A percentile compares a stretch with the other conserved stretches of the same genome.
These are phyloP conservation scores for Pseudocercospora eumusae DNA, from an alignment of 2,329 filamentous ascomycete species.

Conservation along the genomic window DNA sequence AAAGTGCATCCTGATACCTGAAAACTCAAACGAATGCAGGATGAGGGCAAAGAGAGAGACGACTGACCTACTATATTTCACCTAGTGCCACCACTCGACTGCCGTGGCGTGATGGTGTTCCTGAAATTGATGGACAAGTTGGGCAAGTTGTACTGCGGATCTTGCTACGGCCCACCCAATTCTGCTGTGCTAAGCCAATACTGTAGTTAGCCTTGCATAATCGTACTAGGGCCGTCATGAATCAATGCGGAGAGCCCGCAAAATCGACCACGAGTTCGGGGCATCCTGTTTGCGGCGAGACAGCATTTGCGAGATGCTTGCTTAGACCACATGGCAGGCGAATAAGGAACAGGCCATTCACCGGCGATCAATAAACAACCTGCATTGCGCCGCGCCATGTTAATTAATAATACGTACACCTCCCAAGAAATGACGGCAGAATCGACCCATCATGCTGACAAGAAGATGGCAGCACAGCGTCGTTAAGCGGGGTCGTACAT, in stretches of 20 bases:
- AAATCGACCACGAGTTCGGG: neutral
- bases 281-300: neutral
- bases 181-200: neutral
- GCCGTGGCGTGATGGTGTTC: slow-evolving; percentile 2
- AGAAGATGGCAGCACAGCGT: neutral
- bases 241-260: slow-evolving; percentile 5
- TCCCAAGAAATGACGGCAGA: neutral
- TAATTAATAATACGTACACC: neutral
- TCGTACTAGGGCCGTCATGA: neutral
- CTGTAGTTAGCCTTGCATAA: slow-evolving; percentile 5
- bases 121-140: slow-evolving; percentile 4
- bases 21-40: neutral
- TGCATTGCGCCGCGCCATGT: neutral
- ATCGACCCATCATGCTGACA: neutral
- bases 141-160: slow-evolving; percentile 4
- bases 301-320: neutral
- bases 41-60: neutral
- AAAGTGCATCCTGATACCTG: slow-evolving; percentile 28
- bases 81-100: neutral
- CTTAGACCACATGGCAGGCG: neutral
- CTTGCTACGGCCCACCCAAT: slow-evolving; percentile 2
- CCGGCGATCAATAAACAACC: neutral
- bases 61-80: neutral
- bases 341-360: neutral
- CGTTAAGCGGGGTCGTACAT: neutral